These are phyloP conservation scores for Apophysomyces ossiformis DNA, from an alignment of 371 early-diverging fungal genomes.

Conservation along the genomic window DNA sequence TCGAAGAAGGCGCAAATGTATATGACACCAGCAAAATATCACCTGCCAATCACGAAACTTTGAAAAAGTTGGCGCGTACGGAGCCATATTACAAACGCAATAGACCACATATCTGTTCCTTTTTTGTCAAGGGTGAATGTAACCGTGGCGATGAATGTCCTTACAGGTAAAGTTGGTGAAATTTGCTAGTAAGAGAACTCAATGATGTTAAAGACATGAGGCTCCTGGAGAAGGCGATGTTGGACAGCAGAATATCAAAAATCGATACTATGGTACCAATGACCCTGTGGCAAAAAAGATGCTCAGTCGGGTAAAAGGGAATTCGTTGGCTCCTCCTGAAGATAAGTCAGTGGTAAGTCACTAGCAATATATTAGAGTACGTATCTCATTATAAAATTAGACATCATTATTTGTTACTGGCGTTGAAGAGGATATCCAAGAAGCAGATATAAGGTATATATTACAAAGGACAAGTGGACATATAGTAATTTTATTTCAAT, in stretches of 20 bases:
- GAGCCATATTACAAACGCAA: conserved; percentile 95
- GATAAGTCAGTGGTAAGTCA: conserved; percentile 70
- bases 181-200: background rate
- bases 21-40: conserved; percentile 79
- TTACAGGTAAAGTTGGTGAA: conserved; percentile 55
- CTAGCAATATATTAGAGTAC: background rate
- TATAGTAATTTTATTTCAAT: conserved; percentile 2
- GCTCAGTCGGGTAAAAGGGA: conserved; percentile 58
- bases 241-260: conserved; percentile 89
- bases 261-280: conserved; percentile 90
- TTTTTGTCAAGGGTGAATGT: conserved; percentile 93
- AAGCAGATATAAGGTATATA: conserved; percentile 70
- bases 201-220: conserved; percentile 72
- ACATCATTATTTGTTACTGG: conserved; percentile 84
- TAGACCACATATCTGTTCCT: conserved; percentile 91
- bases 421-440: conserved; percentile 65
- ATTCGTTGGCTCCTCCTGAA: conserved; percentile 60
- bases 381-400: conserved; percentile 27
- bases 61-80: conserved; percentile 80
- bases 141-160: conserved; percentile 93
- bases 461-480: background rate
- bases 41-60: conserved; percentile 79
- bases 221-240: conserved; percentile 83
- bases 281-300: conserved; percentile 94
- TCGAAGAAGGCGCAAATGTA: conserved; percentile 57